Percentiles rank a stretch among this genome's conserved stretches.
These are phyloP conservation scores for Starmerella khaoyaiensis DNA, from an alignment of 805 yeast genomes.

Conservation along the genomic window DNA sequence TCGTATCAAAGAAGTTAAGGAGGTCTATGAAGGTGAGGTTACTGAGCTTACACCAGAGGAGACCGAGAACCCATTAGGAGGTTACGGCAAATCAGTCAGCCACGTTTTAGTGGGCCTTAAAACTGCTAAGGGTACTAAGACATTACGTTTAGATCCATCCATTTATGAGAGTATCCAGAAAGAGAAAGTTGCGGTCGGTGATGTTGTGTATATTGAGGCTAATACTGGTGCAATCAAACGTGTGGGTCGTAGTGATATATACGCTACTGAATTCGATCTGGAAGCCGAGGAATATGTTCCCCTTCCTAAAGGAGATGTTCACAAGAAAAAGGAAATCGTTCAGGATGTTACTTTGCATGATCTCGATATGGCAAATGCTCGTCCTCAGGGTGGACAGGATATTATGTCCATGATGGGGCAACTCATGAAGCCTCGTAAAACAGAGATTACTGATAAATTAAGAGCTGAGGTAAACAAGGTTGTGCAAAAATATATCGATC, in stretches of 20 bases:
- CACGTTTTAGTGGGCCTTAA: constrained; percentile 91
- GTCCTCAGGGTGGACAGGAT: constrained; percentile 96
- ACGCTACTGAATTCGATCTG: constrained; percentile 94
- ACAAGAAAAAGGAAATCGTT: constrained; percentile 92
- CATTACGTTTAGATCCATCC: constrained; percentile 76
- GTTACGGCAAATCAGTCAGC: constrained; percentile 91
- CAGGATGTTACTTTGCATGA: constrained; percentile 96
- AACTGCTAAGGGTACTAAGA: constrained; percentile 84
- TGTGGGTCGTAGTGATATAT: constrained; percentile 96
- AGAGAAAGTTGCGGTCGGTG: constrained; percentile 90
- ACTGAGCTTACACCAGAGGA: constrained; percentile 93
- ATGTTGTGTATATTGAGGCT: constrained; percentile 92
- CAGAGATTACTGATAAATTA: constrained; percentile 92
- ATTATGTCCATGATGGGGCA: constrained; percentile 95
- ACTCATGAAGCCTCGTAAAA: constrained; percentile 85
- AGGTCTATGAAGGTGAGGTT: constrained; percentile 96
- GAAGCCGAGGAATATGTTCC: constrained; percentile 99
- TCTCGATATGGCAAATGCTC: constrained; percentile 88
- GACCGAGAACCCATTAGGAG: constrained; percentile 92
- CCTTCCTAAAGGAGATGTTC: constrained; percentile 96
- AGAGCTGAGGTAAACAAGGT: constrained; percentile 90
- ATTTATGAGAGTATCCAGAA: constrained; percentile 89
- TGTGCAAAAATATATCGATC: constrained; percentile 90
- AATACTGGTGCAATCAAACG: constrained; percentile 95
- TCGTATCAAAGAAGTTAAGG: constrained; percentile 91